Base-by-base conservation (phyloP, 1,139 yeast species). In the Arxiozyma bovina region DNA sequence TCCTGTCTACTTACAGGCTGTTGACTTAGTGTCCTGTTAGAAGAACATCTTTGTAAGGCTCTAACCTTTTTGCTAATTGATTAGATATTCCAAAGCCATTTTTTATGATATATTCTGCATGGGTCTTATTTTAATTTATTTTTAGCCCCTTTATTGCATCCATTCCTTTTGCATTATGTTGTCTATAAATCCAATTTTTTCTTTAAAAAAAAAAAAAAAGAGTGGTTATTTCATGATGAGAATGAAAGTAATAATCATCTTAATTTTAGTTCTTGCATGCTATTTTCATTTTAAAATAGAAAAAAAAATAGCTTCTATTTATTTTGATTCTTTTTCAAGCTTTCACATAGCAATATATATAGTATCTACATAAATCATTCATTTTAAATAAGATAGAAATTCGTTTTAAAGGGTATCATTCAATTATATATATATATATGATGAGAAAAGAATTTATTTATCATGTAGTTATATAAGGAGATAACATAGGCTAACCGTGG, bases 1-100 rank as follows among this genome's bases (percentile, higher is more conserved):
- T n/a, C 51, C 53, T 48, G 62, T 60, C 46, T 54, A 60, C 50
- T 53, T 60, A 51, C 52, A 57, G 52, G 58, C 25, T 23, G 15
- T 30, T 12, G 38, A 30, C 8, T 30, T 30, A 12, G 15, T 30
- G 3, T 30, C 38, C 38, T 30, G 38, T 30, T 30, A 30, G 8
- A 11, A 3, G 15, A 30, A 11, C 15, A 12, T 8, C 15, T 30
- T 30, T 30, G 38, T 5, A 11, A 3, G 38, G 15, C 15, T 30
- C 8, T 30, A 30, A 30, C 11, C 8, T 30, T 30, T 8, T 30
- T 30, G 3, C 38, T 30, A 8, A 30, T 30, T 12, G 15, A 30
- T 30, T 9, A 30, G 15, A 30, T 30, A 30, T 30, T 30, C 38
- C 38, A 30, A 30, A 30, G 15, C 15, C 38, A 30, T 11, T 30